Evolutionary conservation across 352 stramenopile genomes (phyloP).

Genomic region (Globisporangium heterothallicum): DNA sequence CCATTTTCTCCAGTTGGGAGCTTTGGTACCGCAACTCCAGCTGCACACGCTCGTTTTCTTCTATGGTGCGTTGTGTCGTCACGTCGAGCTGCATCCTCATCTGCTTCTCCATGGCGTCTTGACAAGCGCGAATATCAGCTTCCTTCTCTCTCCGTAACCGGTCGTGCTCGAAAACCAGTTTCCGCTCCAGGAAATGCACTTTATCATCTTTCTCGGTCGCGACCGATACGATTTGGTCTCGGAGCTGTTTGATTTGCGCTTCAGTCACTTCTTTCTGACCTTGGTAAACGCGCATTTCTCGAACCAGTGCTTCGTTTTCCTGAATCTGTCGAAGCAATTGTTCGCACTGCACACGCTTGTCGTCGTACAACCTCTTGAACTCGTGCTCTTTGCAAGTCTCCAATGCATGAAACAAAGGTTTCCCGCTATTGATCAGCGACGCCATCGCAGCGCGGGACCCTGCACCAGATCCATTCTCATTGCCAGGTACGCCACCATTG

Average conservation of each 20-base stretch:
- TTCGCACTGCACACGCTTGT: conserved; percentile 27
- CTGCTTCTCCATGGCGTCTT: conserved; percentile 41
- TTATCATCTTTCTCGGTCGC: conserved; percentile 38
- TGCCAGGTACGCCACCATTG: conserved; percentile 20
- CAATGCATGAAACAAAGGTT: conserved; percentile 47
- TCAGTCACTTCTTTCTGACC: conserved; percentile 31
- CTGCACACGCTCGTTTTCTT: conserved; percentile 60
- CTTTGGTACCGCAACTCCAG: conserved; percentile 60
- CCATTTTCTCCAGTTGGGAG: conserved; percentile 42
- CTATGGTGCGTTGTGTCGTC: conserved; percentile 56
- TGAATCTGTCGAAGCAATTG: conserved; percentile 25
- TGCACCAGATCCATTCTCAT: conserved; percentile 10
- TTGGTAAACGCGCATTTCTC: conserved; percentile 30
- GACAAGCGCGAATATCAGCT: conserved; percentile 28
- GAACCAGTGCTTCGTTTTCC: conserved; percentile 26
- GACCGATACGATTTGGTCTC: conserved; percentile 18
- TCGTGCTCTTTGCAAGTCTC: conserved; percentile 56
- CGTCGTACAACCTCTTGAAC: conserved; percentile 43
- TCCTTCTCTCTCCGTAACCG: conserved; percentile 47
- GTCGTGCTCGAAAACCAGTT: conserved; percentile 58
- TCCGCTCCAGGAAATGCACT: conserved; percentile 42
- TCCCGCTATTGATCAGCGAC: conserved; percentile 28
- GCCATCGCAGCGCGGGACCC: conserved; percentile 27
- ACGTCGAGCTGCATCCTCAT: conserved; percentile 52
- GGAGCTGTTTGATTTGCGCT: conserved; percentile 23